Percentiles rank a stretch among this genome's conserved stretches.
These are phyloP conservation scores for Prunus davidiana DNA, from an alignment of 306 rosid species.

Conservation along the genomic window DNA sequence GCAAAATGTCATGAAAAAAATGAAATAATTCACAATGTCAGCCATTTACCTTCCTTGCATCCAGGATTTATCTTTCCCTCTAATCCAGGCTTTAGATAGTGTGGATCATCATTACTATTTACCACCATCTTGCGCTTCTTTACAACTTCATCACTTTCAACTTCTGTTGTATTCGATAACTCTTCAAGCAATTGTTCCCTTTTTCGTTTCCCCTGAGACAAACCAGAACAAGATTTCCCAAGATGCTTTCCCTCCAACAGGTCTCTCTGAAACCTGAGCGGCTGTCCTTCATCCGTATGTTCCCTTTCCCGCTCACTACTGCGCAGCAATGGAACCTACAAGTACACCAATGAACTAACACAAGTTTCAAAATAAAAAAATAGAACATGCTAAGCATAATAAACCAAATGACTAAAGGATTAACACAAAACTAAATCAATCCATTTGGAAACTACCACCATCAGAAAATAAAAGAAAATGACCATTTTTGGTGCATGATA, in stretches of 20 bases:
- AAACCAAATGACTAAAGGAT: background rate
- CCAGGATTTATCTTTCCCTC: conserved; percentile 27
- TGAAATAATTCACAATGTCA: conserved; percentile 6
- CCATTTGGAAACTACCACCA: background rate
- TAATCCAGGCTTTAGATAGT: conserved; percentile 38
- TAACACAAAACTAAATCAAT: background rate
- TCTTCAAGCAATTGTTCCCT: conserved; percentile 43
- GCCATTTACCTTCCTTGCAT: conserved; percentile 53
- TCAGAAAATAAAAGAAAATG: background rate
- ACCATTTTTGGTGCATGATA: conserved; percentile 13
- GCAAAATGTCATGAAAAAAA: background rate
- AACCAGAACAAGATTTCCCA: conserved; percentile 54
- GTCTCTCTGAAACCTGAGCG: conserved; percentile 54
- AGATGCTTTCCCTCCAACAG: conserved; percentile 41
- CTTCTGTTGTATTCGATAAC: conserved; percentile 27
- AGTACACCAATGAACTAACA: background rate
- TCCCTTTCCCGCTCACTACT: conserved; percentile 44
- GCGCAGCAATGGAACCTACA: conserved; percentile 27
- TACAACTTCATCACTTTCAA: conserved; percentile 36
- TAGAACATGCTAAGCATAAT: background rate
- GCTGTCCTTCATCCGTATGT: conserved; percentile 38
- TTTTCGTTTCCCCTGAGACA: conserved; percentile 67
- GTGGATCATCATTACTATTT: conserved; percentile 30
- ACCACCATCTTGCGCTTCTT: conserved; percentile 60
- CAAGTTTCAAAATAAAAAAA: background rate